A percentile compares a stretch with the other conserved stretches of the same genome.
Conservation (phyloP, 139 green algal genomes). For the Gonium pectorale region DNA sequence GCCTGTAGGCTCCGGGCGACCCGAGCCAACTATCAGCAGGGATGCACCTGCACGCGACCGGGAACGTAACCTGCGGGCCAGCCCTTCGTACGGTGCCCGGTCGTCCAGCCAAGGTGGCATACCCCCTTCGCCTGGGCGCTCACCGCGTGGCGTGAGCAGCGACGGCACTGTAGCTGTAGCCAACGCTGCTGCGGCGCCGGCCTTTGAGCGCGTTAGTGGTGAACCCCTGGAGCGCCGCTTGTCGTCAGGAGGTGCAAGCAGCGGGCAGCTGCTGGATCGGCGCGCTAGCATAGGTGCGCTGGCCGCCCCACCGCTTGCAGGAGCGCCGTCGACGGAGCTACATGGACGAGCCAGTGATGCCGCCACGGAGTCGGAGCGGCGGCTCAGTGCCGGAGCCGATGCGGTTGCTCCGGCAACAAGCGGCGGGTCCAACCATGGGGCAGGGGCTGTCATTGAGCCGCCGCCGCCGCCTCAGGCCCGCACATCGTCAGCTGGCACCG, state of each 20-base stretch:
- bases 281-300: background rate
- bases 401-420: too few species aligned
- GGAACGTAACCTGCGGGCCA: background rate
- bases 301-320: background rate
- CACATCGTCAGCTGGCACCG: too few species aligned
- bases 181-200: background rate
- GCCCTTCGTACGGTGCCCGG: background rate
- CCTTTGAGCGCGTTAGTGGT: too few species aligned
- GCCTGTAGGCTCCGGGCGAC: too few species aligned
- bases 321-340: background rate
- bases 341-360: background rate
- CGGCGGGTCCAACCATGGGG: too few species aligned
- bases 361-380: background rate
- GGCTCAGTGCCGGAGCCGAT: background rate
- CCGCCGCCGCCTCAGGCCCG: too few species aligned
- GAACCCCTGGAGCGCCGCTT: too few species aligned
- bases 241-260: background rate
- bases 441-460: too few species aligned
- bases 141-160: background rate
- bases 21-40: too few species aligned
- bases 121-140: background rate
- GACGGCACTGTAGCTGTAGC: background rate
- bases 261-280: constrained; percentile 3
- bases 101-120: constrained; percentile 14
- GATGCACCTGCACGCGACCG: background rate